Percentiles rank a stretch among this genome's conserved stretches.
Conservation (phyloP, 2,329 filamentous ascomycete genomes). For the Onygena corvina region DNA sequence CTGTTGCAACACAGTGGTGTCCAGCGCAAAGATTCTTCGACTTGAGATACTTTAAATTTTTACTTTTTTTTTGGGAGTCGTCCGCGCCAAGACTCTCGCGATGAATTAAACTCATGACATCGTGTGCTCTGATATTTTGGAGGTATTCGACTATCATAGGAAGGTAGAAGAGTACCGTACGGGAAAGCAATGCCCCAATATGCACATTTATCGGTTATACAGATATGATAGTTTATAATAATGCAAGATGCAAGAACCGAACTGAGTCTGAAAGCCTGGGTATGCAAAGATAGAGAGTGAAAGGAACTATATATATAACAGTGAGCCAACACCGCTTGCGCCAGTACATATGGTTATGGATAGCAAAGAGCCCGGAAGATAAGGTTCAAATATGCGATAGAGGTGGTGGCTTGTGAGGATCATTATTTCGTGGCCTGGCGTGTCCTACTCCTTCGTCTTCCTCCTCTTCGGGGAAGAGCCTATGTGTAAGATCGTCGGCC, state of each 20-base stretch:
- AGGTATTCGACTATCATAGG: no score
- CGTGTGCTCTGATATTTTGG: no score
- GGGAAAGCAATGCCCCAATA: no score
- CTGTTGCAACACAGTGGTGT: no score
- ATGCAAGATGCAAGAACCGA: background rate
- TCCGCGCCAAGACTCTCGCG: no score
- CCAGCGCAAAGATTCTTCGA: no score
- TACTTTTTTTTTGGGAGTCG: no score
- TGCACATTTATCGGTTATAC: no score
- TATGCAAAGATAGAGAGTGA: background rate
- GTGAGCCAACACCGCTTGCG: background rate
- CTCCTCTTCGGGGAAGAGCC: conserved; percentile 23
- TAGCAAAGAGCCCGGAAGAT: background rate
- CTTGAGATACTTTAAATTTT: no score
- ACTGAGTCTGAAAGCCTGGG: background rate
- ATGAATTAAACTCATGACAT: no score
- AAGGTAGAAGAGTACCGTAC: no score
- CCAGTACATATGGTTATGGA: background rate
- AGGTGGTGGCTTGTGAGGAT: background rate
- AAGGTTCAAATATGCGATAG: background rate
- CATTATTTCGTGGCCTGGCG: background rate
- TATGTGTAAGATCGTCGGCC: conserved; percentile 14
- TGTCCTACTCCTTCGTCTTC: conserved; percentile 8
- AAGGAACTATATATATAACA: background rate
- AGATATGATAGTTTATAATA: background rate